Evolutionary conservation across 129 eudicot genomes (phyloP).

Genomic region (Heracleum sosnowskyi): DNA sequence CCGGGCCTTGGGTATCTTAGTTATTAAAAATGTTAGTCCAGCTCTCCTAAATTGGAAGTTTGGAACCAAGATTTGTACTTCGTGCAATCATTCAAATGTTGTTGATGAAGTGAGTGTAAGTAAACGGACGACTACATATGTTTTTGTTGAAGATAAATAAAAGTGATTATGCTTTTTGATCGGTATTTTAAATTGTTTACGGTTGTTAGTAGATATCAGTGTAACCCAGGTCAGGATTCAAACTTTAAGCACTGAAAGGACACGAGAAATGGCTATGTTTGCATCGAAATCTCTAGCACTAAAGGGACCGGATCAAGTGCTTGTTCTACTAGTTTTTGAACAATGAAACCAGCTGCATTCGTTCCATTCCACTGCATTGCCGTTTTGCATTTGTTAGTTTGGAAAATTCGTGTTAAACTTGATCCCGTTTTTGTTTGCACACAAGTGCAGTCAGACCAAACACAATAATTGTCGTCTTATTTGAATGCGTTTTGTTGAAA

Average conservation of each 20-base stretch:
- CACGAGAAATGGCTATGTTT: neutral
- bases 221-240: too few species aligned
- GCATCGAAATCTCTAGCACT: neutral
- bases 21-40: neutral
- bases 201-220: too few species aligned
- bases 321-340: neutral
- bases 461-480: too few species aligned
- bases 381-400: neutral
- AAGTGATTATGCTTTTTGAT: neutral
- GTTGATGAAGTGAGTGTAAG: neutral
- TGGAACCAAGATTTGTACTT: neutral
- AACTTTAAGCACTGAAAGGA: neutral
- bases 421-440: neutral
- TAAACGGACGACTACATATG: neutral
- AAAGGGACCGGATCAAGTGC: neutral
- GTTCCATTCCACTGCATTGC: neutral
- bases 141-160: neutral
- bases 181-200: neutral
- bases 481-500: neutral
- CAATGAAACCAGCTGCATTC: neutral
- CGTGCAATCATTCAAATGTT: neutral
- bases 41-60: neutral
- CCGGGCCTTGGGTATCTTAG: neutral
- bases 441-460: too few species aligned
- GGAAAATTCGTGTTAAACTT: neutral